Evolutionary conservation across 495 filamentous ascomycete species (phyloP).

Genomic region (Xylaria scruposa): DNA sequence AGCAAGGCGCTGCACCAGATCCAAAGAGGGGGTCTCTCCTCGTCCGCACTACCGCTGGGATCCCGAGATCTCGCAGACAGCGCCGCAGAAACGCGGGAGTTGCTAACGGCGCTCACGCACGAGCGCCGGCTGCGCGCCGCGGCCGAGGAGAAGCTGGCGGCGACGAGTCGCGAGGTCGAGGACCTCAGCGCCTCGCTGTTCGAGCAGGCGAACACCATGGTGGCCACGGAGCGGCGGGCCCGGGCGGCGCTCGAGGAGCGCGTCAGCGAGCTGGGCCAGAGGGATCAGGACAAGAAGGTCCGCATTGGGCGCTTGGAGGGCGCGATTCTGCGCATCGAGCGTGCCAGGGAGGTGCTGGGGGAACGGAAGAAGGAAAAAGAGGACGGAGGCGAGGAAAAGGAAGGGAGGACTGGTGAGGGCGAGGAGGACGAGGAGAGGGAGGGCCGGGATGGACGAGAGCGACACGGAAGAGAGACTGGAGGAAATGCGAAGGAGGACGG

Average conservation of each 20-base stretch:
- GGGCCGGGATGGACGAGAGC: not conserved
- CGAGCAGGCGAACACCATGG: conserved; percentile 97
- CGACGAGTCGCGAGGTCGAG: conserved; percentile 82
- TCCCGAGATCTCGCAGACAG: not conserved
- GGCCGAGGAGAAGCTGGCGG: conserved; percentile 75
- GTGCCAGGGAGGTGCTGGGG: conserved; percentile 67
- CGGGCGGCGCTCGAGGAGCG: conserved; percentile 80
- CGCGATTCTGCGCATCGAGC: conserved; percentile 79
- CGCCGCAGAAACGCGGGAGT: conserved; percentile 46
- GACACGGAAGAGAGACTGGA: not conserved
- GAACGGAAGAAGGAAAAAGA: conserved; percentile 29
- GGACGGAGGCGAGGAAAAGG: conserved; percentile 22
- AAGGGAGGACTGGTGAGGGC: conserved; percentile 8
- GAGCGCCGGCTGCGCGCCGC: conserved; percentile 74
- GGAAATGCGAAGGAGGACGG: not conserved
- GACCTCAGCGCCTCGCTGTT: conserved; percentile 88
- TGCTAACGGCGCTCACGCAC: conserved; percentile 70
- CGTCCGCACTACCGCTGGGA: conserved; percentile 33
- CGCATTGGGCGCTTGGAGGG: conserved; percentile 77
- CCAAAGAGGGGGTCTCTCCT: conserved; percentile 20
- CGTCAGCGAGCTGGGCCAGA: conserved; percentile 69
- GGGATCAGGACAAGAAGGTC: conserved; percentile 74
- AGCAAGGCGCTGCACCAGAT: conserved; percentile 19
- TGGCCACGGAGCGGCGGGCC: conserved; percentile 83
- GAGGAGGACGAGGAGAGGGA: conserved; percentile 1